Base-by-base conservation (phyloP, 805 yeast genomes). In the Wickerhamomyces mucosus region DNA sequence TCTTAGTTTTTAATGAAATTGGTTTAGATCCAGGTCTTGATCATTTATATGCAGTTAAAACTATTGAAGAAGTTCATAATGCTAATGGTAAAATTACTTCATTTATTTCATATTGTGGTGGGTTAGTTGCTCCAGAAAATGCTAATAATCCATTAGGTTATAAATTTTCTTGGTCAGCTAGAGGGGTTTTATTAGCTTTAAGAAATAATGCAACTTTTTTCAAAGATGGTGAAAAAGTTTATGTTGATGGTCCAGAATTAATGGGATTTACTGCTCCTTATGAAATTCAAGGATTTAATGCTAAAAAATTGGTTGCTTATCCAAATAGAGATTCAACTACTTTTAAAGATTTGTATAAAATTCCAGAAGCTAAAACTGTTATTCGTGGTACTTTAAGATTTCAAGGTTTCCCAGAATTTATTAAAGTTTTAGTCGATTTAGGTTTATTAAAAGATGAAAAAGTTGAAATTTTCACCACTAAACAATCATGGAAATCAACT, bases 21-120 rank as follows among this genome's bases (percentile, higher is more conserved):
- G 98, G 98, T 51, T 73, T 92, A 58, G 98, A 92, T 59, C 98
- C 98, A 42, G 98, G 98, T 73, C 72, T 92, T 48, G 98, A 92
- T 63, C 98, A 92, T 65, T 74, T 92, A 61, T 92, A 92, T 58
- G 98, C 98, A 31, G 94, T 92, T 58, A 92, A 92, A 74, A 85
- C 97, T 48, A 84, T 92, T 56, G 95, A 84, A 55, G 98, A 92
- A 65, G 96, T 92, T 38, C 98, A 92, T 68, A 65, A 67, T 45
- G 73, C 70, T 18, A 84, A 84, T 43, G 98, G 98, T 57, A 83
- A 92, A 67, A 83, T 92, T 64, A 83, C 73, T 56, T 81, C 95
- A 6, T 92, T 92, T 75, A 65, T 86, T 49, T 84, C 96, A 7
- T 92, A 84, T 79, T 92, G 98, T 66, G 98, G 98, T 65, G 98